Evolutionary conservation across 768 basidiomycete genomes (phyloP).

Genomic region (Suillus subalutaceus): DNA sequence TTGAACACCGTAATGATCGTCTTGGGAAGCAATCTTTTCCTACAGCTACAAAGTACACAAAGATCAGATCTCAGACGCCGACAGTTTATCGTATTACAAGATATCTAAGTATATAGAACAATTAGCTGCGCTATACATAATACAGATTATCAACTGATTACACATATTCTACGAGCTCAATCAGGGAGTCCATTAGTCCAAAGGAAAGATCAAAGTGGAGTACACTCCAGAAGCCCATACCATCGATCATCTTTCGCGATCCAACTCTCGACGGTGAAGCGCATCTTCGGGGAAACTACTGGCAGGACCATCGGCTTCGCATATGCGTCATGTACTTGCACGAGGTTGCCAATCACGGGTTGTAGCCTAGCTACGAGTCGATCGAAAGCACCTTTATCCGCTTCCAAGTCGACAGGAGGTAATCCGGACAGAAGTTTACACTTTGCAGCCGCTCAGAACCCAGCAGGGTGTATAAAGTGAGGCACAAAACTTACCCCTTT

Average conservation of each 20-base stretch:
- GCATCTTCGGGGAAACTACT: conserved; percentile 28
- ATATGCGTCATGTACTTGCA: conserved; percentile 40
- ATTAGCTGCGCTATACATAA: neutral
- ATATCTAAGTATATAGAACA: neutral
- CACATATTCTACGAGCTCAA: neutral
- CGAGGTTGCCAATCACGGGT: conserved; percentile 51
- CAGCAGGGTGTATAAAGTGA: neutral
- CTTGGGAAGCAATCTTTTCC: too few species aligned
- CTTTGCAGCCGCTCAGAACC: neutral
- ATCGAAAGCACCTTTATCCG: conserved; percentile 40
- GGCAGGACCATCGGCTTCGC: conserved; percentile 21
- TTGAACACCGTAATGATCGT: too few species aligned
- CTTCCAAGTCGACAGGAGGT: conserved; percentile 42
- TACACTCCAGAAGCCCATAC: conserved; percentile 29
- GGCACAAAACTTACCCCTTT: conserved; percentile 38
- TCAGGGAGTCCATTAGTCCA: neutral
- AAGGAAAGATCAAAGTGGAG: conserved; percentile 8
- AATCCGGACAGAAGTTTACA: conserved; percentile 2
- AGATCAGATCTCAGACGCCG: too few species aligned
- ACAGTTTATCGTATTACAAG: neutral
- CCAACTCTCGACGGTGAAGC: conserved; percentile 36
- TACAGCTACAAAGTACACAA: too few species aligned
- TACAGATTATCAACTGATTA: neutral
- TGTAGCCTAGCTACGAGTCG: conserved; percentile 44
- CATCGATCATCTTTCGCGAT: conserved; percentile 19